Conservation (phyloP, 257 asterid species). For the Solanum arcanum region DNA sequence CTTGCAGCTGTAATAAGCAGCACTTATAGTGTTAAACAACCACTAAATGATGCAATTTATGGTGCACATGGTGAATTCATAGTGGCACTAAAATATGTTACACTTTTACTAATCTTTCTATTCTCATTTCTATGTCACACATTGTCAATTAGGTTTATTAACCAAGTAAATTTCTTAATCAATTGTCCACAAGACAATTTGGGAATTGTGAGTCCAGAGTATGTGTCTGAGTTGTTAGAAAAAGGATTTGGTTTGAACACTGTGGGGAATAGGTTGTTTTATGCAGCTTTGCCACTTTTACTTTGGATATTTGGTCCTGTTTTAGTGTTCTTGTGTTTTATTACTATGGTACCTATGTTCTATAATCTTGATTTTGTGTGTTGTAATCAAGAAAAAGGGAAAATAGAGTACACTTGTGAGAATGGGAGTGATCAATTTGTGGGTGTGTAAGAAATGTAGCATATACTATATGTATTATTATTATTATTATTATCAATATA, state of each 20-base stretch:
- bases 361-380: conserved; percentile 63
- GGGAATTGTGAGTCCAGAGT: conserved; percentile 42
- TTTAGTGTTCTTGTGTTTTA: conserved; percentile 48
- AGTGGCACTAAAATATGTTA: conserved; percentile 68
- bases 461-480: background rate
- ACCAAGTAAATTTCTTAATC: conserved; percentile 80
- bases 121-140: conserved; percentile 80
- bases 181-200: conserved; percentile 48
- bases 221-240: conserved; percentile 65
- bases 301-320: conserved; percentile 93
- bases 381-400: conserved; percentile 11
- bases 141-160: conserved; percentile 64
- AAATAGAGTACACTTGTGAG: conserved; percentile 1
- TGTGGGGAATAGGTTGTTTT: conserved; percentile 70
- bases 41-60: conserved; percentile 57
- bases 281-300: conserved; percentile 67
- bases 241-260: conserved; percentile 52
- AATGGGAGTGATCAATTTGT: background rate
- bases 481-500: background rate
- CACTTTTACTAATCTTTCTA: conserved; percentile 52
- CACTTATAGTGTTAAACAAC: conserved; percentile 79
- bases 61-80: conserved; percentile 95
- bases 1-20: conserved; percentile 93
- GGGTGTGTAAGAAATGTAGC: background rate
- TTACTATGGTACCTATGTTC: conserved; percentile 65